Evolutionary conservation across 805 yeast genomes (phyloP).

Genomic region (Saturnispora hagleri): DNA sequence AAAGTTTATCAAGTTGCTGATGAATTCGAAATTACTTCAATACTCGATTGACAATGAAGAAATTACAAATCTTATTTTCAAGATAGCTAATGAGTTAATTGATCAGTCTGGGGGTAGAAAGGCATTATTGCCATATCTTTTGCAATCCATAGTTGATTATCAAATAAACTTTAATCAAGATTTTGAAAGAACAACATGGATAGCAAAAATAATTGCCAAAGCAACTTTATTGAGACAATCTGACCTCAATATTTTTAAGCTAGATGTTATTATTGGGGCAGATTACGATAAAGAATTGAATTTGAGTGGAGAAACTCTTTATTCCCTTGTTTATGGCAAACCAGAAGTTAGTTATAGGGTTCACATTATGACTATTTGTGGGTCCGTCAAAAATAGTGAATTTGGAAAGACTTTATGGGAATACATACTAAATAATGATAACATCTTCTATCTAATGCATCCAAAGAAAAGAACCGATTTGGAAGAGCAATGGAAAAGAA

Average conservation of each 20-base stretch:
- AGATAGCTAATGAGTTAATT: conserved; percentile 37
- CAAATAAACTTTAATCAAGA: conserved; percentile 26
- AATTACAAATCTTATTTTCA: conserved; percentile 23
- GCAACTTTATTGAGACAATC: conserved; percentile 44
- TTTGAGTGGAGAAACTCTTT: conserved; percentile 30
- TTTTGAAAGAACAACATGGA: conserved; percentile 41
- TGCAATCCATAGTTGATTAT: conserved; percentile 37
- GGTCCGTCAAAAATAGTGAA: conserved; percentile 23
- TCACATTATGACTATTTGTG: conserved; percentile 38
- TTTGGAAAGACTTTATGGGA: conserved; percentile 29
- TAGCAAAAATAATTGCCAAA: conserved; percentile 38
- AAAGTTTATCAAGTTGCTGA: conserved; percentile 41
- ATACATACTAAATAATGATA: conserved; percentile 30
- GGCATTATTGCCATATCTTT: conserved; percentile 53
- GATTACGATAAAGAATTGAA: conserved; percentile 40
- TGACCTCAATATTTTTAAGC: conserved; percentile 43
- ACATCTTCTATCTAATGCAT: conserved; percentile 34
- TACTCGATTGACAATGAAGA: conserved; percentile 26
- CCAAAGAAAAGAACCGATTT: conserved; percentile 57
- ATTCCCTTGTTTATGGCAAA: conserved; percentile 43
- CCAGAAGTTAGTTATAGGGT: conserved; percentile 49
- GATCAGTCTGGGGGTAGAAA: conserved; percentile 52
- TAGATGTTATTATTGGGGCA: conserved; percentile 49
- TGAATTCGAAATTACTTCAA: conserved; percentile 33
- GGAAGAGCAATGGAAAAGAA: conserved; percentile 56